Evolutionary conservation across 129 eudicot species (phyloP).

Genomic region (Lactuca saligna): DNA sequence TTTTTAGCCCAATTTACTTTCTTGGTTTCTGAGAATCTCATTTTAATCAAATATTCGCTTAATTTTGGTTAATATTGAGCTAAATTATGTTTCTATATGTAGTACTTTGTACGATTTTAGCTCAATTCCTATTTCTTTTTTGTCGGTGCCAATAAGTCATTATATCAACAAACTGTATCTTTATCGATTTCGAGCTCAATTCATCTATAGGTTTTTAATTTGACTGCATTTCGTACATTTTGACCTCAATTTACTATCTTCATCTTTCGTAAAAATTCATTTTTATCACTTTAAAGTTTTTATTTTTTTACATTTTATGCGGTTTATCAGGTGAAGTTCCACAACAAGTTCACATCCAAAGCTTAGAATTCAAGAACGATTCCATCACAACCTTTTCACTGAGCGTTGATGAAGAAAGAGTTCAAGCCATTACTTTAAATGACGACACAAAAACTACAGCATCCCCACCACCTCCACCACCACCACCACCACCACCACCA

Average conservation of each 20-base stretch:
- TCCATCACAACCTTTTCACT: constrained; percentile 33
- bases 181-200: constrained; percentile 5
- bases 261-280: not conserved
- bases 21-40: not conserved
- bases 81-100: constrained; percentile 17
- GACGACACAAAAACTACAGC: constrained; percentile 14
- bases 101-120: constrained; percentile 7
- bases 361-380: constrained; percentile 42
- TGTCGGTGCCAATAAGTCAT: constrained; percentile 11
- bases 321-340: constrained; percentile 63
- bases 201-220: constrained; percentile 2
- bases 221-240: constrained; percentile 2
- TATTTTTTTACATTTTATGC: too few species aligned
- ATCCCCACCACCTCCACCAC: constrained; percentile 34
- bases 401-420: constrained; percentile 23
- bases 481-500: constrained; percentile 14
- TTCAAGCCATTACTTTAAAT: constrained; percentile 7
- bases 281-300: constrained; percentile 1
- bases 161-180: constrained; percentile 12
- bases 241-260: not conserved
- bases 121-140: constrained; percentile 19
- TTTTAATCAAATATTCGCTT: not conserved
- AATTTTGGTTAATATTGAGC: constrained; percentile 17
- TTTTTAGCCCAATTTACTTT: not conserved
- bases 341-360: constrained; percentile 38